Evolutionary conservation across 148 eudicot species (phyloP).

Genomic region (Pouteria glomerata): DNA sequence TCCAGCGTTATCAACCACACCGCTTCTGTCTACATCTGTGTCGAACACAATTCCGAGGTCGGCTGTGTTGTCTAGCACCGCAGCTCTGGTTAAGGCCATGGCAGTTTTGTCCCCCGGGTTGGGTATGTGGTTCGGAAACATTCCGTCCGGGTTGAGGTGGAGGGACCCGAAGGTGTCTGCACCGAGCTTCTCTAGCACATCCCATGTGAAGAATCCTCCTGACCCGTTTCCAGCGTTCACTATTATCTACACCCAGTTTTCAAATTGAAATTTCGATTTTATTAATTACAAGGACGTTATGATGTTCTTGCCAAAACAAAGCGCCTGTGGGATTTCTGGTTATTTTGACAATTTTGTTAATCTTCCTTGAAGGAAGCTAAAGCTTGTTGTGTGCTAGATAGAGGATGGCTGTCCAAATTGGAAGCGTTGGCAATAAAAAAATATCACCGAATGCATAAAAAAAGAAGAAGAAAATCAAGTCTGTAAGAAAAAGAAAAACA

Average conservation of each 20-base stretch:
- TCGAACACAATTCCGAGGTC: conserved; percentile 91
- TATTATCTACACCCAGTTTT: conserved; percentile 81
- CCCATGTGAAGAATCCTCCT: conserved; percentile 92
- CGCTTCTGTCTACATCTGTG: conserved; percentile 90
- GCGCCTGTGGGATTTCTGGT: no score
- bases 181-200: conserved; percentile 85
- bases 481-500: no score
- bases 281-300: no score
- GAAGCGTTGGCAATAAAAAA: no score
- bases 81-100: conserved; percentile 61
- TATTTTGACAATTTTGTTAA: no score
- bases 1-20: conserved; percentile 68
- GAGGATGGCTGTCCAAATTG: no score
- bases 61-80: conserved; percentile 62
- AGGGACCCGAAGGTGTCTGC: conserved; percentile 91
- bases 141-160: conserved; percentile 77
- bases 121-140: conserved; percentile 97
- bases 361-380: no score
- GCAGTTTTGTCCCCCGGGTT: conserved; percentile 86
- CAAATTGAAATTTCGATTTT: neutral
- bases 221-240: conserved; percentile 98
- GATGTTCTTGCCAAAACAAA: no score
- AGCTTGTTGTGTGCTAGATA: no score
- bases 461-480: no score
- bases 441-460: no score